These are phyloP conservation scores for Saturnispora besseyi DNA, from an alignment of 805 yeast genomes.

Conservation along the genomic window DNA sequence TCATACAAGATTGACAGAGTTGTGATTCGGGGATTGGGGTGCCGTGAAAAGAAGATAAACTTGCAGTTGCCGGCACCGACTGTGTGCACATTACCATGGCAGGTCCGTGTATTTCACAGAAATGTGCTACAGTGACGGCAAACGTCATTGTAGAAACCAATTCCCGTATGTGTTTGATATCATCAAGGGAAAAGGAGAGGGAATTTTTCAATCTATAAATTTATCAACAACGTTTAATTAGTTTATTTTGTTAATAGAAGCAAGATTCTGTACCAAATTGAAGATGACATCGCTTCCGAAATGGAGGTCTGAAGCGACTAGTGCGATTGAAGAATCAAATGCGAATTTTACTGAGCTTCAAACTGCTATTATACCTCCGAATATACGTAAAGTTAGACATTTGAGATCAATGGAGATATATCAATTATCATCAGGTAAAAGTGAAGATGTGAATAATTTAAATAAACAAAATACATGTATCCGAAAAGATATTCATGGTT, in stretches of 20 bases:
- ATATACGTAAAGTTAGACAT: slow-evolving; percentile 22
- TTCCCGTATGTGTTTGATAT: not conserved
- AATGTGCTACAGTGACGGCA: slow-evolving; percentile 55
- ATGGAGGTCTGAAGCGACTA: not conserved
- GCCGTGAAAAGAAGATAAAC: slow-evolving; percentile 26
- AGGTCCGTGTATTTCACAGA: slow-evolving; percentile 76
- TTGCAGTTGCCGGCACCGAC: slow-evolving; percentile 11
- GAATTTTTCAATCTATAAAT: not conserved
- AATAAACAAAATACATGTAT: not conserved
- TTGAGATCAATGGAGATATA: slow-evolving; percentile 9
- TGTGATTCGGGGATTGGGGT: slow-evolving; percentile 30
- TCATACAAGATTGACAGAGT: slow-evolving; percentile 50
- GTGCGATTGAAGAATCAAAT: not conserved
- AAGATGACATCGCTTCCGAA: slow-evolving; percentile 6
- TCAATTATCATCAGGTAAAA: not conserved
- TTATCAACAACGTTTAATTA: not conserved
- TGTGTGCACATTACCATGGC: slow-evolving; percentile 58
- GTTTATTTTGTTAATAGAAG: not conserved
- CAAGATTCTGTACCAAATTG: not conserved
- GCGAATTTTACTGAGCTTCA: slow-evolving; percentile 1
- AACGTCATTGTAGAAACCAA: slow-evolving; percentile 25
- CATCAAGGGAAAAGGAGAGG: not conserved
- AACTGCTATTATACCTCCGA: slow-evolving; percentile 9
- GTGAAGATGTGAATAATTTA: not conserved
- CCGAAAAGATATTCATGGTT: not conserved